A percentile compares a stretch with the other conserved stretches of the same genome.
Evolutionary conservation across 2,329 filamentous ascomycete genomes (phyloP).

Genomic region (Thielaviopsis ethacetica): DNA sequence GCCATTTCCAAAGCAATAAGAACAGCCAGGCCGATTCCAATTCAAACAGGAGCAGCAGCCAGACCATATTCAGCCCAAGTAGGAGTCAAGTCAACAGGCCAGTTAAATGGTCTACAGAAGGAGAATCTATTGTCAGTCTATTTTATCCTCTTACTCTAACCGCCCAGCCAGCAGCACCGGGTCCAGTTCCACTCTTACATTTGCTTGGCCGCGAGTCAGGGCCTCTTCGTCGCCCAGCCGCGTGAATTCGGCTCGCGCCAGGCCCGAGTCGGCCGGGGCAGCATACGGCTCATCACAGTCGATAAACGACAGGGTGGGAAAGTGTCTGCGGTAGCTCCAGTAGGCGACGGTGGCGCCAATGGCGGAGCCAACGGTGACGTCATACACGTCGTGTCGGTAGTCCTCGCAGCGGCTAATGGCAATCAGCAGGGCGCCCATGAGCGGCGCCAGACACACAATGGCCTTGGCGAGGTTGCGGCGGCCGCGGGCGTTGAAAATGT

Average conservation of each 20-base stretch:
- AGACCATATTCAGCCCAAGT: too few species aligned
- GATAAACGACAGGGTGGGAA: slow-evolving; percentile 35
- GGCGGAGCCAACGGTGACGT: slow-evolving; percentile 44
- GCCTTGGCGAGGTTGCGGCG: slow-evolving; percentile 38
- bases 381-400: slow-evolving; percentile 56
- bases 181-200: slow-evolving; percentile 24
- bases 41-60: too few species aligned
- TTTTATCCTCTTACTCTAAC: not conserved
- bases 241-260: slow-evolving; percentile 20
- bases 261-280: slow-evolving; percentile 23
- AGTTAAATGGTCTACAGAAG: not conserved
- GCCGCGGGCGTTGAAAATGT: slow-evolving; percentile 31
- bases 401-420: slow-evolving; percentile 54
- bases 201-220: slow-evolving; percentile 18
- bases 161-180: not conserved
- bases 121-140: not conserved
- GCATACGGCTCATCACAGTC: slow-evolving; percentile 43
- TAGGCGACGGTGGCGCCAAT: slow-evolving; percentile 44
- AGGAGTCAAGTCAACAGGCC: not conserved
- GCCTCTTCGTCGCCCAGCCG: slow-evolving; percentile 39
- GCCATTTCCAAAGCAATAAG: too few species aligned
- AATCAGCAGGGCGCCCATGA: slow-evolving; percentile 49
- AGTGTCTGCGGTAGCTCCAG: slow-evolving; percentile 51
- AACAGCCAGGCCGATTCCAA: too few species aligned
- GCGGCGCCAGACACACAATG: slow-evolving; percentile 38